Evolutionary conservation across 2,329 filamentous ascomycete species (phyloP).

Genomic region (Pseudopyricularia cyperi): DNA sequence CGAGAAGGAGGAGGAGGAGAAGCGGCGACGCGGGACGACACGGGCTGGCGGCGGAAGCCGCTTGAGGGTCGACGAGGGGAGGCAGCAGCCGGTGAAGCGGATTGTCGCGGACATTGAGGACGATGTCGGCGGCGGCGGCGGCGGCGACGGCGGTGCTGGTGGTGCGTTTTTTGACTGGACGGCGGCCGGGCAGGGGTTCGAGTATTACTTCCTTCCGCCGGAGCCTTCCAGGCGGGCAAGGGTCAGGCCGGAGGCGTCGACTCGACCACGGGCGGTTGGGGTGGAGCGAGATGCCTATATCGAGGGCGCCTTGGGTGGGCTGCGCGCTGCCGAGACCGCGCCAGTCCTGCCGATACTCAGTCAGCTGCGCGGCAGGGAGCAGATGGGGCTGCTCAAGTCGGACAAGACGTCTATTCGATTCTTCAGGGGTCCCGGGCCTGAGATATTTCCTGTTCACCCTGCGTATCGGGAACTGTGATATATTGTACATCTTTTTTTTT

Average conservation of each 20-base stretch:
- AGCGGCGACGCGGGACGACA: background rate
- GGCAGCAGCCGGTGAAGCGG: background rate
- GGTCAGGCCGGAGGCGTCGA: background rate
- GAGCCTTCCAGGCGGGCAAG: background rate
- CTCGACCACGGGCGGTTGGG: background rate
- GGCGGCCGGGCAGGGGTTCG: slow-evolving; percentile 5
- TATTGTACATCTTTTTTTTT: background rate
- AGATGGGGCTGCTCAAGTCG: background rate
- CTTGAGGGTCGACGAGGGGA: background rate
- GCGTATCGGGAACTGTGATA: background rate
- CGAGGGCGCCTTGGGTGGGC: background rate
- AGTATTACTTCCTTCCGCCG: slow-evolving; percentile 5
- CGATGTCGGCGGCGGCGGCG: background rate
- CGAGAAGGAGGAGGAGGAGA: background rate
- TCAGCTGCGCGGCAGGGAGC: background rate
- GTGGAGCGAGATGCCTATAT: background rate
- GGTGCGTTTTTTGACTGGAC: slow-evolving; percentile 3
- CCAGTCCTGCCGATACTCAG: background rate
- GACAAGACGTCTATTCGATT: background rate
- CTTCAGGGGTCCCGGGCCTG: background rate
- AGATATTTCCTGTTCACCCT: background rate
- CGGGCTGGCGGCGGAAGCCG: background rate
- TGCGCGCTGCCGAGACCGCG: background rate
- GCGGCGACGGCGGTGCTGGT: too few species aligned
- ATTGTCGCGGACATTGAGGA: background rate